These are phyloP conservation scores for Fusarium xylarioides DNA, from an alignment of 2,329 filamentous ascomycete genomes.

Conservation along the genomic window DNA sequence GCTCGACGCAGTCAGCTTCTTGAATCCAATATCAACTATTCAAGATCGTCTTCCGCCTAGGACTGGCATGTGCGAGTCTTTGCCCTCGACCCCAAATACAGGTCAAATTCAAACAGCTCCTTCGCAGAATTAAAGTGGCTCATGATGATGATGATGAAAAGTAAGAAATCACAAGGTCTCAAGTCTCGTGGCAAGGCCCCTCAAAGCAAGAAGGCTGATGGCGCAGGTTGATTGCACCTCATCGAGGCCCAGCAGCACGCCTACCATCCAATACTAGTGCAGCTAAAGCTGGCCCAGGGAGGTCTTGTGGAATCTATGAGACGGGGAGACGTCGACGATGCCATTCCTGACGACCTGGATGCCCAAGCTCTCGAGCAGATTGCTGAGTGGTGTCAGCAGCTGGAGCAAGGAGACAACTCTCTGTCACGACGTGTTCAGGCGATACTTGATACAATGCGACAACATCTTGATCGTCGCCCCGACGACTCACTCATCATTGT, in stretches of 20 bases:
- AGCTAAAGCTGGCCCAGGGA: not conserved
- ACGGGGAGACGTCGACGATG: too few relatives aligned
- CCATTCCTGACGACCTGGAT: not conserved
- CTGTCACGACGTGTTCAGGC: too few relatives aligned
- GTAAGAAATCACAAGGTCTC: not conserved
- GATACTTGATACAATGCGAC: not conserved
- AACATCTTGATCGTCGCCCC: not conserved
- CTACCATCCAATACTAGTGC: not conserved
- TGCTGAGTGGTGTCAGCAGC: not conserved
- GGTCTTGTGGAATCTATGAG: not conserved
- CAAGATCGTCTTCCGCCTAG: not conserved
- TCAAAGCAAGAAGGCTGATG: accelerated
- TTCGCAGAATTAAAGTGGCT: not conserved
- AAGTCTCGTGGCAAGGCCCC: not conserved
- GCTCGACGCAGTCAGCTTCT: not conserved
- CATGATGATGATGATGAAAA: not conserved
- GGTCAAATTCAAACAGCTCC: not conserved
- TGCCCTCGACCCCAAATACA: not conserved
- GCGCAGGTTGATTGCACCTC: not conserved
- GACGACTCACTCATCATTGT: too few relatives aligned
- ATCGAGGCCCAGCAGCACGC: not conserved
- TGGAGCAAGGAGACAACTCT: not conserved
- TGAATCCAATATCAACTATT: not conserved
- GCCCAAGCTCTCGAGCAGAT: not conserved
- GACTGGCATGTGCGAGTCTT: not conserved